Base-by-base conservation (phyloP, 176 grass and related monocot genomes). In the Tuctoria greenei region DNA sequence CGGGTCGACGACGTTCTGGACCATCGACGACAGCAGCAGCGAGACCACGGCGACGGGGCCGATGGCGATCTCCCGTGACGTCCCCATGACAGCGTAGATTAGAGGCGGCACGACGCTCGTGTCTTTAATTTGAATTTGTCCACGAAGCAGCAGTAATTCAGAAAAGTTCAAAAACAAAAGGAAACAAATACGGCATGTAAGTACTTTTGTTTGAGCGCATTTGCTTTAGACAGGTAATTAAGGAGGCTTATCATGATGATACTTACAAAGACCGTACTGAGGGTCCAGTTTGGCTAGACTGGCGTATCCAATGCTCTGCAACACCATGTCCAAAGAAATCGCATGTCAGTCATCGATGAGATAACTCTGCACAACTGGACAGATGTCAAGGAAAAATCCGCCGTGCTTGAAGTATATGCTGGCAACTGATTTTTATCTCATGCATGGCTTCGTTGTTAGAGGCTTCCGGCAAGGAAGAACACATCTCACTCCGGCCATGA, bases 261-360 rank as follows among this genome's bases (percentile, higher is more conserved):
- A 84, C 90, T 97, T 93, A 97, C 93, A 97, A 40, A 97, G 88
- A 14, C 93, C 93, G 77, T 97, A 97, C 74, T 97, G 93, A 7
- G 84, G 93, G 28, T 93, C 88, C 64, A 97, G 83, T 69, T 97
- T 97, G 34, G 90, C 93, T n/a, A 97, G 77, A 54, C 80, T 93
- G 73, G 93, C 93, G 82, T 97, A 97, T 87, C 93, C 93, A 78
- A 97, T 97, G 75, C 93, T 97, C 93, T 97, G 61, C 76, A 83
- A 69, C 14, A 66, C 34, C 71, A 52, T 55, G 47, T 20, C 45
- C 47, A 50, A 67, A 42, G 24, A 25, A 54, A 61, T 41, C 18
- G 23, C 35, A 36, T 43, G 56, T 43, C 43, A 77, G 73, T 43
- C 34, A 27, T 40, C 13, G 27, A 58, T 8, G 61, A 62, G 12